These are phyloP conservation scores for Eutypa lata DNA, from an alignment of 2,329 filamentous ascomycete genomes.

Conservation along the genomic window DNA sequence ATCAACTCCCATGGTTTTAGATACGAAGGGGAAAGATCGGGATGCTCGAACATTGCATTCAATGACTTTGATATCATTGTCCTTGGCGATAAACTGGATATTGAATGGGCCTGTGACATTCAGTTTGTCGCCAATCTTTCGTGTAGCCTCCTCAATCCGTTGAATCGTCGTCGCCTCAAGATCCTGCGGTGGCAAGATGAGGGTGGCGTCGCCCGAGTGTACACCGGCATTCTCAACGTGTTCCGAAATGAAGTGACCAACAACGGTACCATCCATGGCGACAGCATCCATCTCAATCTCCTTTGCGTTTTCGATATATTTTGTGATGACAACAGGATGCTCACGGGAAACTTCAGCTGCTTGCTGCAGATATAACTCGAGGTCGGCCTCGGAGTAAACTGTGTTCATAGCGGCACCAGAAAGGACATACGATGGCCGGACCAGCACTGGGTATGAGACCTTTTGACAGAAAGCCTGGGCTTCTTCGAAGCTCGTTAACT, in stretches of 20 bases:
- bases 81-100: conserved; percentile 99
- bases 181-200: conserved; percentile 94
- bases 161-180: conserved; percentile 82
- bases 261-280: conserved; percentile 80
- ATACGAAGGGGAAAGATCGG: conserved; percentile 95
- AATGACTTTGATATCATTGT: conserved; percentile 99
- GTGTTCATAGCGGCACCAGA: conserved; percentile 99
- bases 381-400: conserved; percentile 91
- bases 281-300: conserved; percentile 99
- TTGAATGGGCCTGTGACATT: conserved; percentile 98
- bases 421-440: conserved; percentile 93
- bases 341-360: conserved; percentile 91
- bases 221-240: conserved; percentile 99
- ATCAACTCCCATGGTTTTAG: conserved; percentile 97
- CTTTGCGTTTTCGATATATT: conserved; percentile 99
- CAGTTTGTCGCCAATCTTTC: conserved; percentile 89
- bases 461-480: conserved; percentile 82
- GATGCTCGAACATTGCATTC: conserved; percentile 98
- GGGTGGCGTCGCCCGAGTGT: conserved; percentile 93
- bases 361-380: conserved; percentile 84
- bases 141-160: conserved; percentile 89
- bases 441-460: conserved; percentile 89
- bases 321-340: conserved; percentile 96
- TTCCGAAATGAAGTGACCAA: conserved; percentile 96
- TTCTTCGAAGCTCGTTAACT: conserved; percentile 91